Evolutionary conservation across 106 monocot genomes (phyloP).

Genomic region (Cymbidium sinense): DNA sequence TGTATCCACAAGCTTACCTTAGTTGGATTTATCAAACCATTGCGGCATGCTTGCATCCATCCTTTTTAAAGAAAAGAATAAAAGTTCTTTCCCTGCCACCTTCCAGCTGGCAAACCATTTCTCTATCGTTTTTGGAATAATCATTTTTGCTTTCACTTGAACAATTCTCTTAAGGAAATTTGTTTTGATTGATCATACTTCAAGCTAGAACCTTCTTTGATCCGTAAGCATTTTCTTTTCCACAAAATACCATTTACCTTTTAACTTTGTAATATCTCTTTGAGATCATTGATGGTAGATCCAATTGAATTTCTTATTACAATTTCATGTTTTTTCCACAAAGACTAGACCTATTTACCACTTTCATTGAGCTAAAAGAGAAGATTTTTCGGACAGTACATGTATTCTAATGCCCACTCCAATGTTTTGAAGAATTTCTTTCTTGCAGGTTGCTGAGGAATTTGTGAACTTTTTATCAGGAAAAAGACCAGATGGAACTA

Average conservation of each 20-base stretch:
- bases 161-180: background rate
- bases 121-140: background rate
- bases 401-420: background rate
- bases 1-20: no score
- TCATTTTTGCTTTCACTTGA: background rate
- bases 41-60: no score
- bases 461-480: slow-evolving; percentile 56
- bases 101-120: background rate
- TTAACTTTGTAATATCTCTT: background rate
- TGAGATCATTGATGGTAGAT: background rate
- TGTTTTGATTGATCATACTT: background rate
- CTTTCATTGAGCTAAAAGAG: background rate
- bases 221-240: background rate
- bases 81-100: background rate
- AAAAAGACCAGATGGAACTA: slow-evolving; percentile 64
- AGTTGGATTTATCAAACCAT: no score
- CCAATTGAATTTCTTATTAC: background rate
- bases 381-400: background rate
- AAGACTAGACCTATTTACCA: background rate
- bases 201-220: background rate
- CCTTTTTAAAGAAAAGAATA: no score
- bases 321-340: background rate
- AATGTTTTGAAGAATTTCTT: slow-evolving; percentile 1
- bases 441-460: slow-evolving; percentile 68
- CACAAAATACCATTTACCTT: background rate